A percentile compares a stretch with the other conserved stretches of the same genome.
Conservation (phyloP, 345 rosid species). For the Gossypium mustelinum region DNA sequence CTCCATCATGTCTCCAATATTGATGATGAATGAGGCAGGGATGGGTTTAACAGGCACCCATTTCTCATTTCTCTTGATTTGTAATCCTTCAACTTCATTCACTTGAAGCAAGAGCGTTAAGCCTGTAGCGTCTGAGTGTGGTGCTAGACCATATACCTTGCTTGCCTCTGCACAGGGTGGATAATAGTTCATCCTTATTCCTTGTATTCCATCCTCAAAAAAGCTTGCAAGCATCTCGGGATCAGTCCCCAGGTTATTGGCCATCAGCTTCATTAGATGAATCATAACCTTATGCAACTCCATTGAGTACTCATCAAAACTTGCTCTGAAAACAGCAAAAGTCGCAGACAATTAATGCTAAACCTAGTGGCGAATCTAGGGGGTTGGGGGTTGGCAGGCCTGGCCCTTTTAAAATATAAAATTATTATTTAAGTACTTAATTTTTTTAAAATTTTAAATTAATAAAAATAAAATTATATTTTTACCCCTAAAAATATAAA, state of each 20-base stretch:
- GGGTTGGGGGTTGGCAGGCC: too few relatives aligned
- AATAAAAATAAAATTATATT: too few relatives aligned
- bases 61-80: constrained; percentile 30
- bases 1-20: constrained; percentile 49
- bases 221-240: constrained; percentile 17
- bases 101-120: constrained; percentile 33
- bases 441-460: too few relatives aligned
- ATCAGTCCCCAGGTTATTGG: constrained; percentile 30
- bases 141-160: constrained; percentile 32
- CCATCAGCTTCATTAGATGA: constrained; percentile 25
- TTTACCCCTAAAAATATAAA: too few relatives aligned
- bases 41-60: constrained; percentile 34
- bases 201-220: constrained; percentile 33
- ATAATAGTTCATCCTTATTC: constrained; percentile 42
- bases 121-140: constrained; percentile 39
- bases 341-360: too few relatives aligned
- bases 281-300: constrained; percentile 21
- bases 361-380: too few relatives aligned
- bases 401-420: too few relatives aligned
- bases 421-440: too few relatives aligned
- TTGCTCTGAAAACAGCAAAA: constrained; percentile 19
- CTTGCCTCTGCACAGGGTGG: constrained; percentile 33
- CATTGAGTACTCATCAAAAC: constrained; percentile 28
- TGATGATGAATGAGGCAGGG: constrained; percentile 32
- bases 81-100: constrained; percentile 31